Percentiles rank a stretch among this genome's conserved stretches.
These are phyloP conservation scores for Colletotrichum chrysophilum DNA, from an alignment of 2,329 filamentous ascomycete genomes.

Conservation along the genomic window DNA sequence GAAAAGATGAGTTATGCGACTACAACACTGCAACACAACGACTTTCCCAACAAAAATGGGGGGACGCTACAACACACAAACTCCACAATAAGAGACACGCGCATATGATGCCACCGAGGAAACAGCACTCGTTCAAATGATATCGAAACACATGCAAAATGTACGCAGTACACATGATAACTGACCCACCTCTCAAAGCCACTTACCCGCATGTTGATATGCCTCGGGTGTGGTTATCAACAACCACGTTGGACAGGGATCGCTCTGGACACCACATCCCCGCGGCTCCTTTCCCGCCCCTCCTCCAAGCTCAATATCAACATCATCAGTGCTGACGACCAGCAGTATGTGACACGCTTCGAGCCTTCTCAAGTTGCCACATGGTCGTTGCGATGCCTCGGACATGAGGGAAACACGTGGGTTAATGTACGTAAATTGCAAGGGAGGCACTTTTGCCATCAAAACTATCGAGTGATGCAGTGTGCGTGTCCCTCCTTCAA, in stretches of 20 bases:
- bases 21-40: background rate
- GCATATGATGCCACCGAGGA: background rate
- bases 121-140: background rate
- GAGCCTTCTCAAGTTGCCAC: background rate
- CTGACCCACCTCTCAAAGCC: background rate
- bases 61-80: background rate
- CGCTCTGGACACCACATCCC: background rate
- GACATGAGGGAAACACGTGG: background rate
- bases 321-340: background rate
- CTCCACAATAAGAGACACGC: background rate
- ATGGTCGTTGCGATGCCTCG: background rate
- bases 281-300: background rate
- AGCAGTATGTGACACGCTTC: background rate
- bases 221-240: background rate
- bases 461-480: background rate
- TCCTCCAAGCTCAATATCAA: background rate
- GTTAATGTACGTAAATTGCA: background rate
- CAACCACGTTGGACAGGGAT: background rate
- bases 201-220: background rate
- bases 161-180: background rate
- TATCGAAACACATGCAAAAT: background rate
- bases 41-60: background rate
- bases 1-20: background rate
- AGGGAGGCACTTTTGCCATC: background rate
- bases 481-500: background rate